Evolutionary conservation across 306 rosid genomes (phyloP).

Genomic region (Mucuna pruriens): DNA sequence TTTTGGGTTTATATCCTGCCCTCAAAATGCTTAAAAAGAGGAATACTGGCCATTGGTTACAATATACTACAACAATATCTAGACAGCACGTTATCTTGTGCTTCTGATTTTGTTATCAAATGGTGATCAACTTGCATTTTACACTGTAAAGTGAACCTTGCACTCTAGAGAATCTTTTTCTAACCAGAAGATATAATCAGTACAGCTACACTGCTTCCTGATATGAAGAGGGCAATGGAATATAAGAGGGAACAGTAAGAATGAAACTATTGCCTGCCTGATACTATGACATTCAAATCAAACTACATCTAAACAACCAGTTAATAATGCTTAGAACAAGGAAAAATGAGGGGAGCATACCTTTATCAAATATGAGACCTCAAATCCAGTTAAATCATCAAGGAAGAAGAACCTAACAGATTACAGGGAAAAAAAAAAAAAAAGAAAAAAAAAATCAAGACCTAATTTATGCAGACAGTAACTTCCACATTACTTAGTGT

Average conservation of each 20-base stretch:
- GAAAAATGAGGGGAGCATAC: conserved; percentile 42
- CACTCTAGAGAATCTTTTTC: neutral
- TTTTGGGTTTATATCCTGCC: neutral
- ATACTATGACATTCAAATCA: conserved; percentile 10
- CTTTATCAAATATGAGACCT: conserved; percentile 79
- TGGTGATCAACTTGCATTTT: conserved; percentile 1
- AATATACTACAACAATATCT: neutral
- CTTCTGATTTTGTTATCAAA: conserved; percentile 3
- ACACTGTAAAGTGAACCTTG: neutral
- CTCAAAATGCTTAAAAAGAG: neutral
- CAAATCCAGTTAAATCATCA: conserved; percentile 91
- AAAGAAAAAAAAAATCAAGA: neutral
- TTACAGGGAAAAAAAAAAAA: conserved; percentile 21
- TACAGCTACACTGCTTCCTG: conserved; percentile 2
- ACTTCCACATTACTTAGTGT: conserved; percentile 15
- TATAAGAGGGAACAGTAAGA: conserved; percentile 9
- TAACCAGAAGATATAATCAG: neutral
- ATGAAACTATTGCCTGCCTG: conserved; percentile 8
- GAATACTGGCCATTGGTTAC: neutral
- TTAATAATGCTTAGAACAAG: conserved; percentile 20
- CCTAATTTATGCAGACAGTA: conserved; percentile 24
- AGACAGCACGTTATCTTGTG: neutral
- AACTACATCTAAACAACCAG: conserved; percentile 15
- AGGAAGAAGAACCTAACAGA: conserved; percentile 87
- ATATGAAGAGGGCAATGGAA: neutral